Evolutionary conservation across 306 rosid genomes (phyloP).

Genomic region (Lagenaria siceraria): DNA sequence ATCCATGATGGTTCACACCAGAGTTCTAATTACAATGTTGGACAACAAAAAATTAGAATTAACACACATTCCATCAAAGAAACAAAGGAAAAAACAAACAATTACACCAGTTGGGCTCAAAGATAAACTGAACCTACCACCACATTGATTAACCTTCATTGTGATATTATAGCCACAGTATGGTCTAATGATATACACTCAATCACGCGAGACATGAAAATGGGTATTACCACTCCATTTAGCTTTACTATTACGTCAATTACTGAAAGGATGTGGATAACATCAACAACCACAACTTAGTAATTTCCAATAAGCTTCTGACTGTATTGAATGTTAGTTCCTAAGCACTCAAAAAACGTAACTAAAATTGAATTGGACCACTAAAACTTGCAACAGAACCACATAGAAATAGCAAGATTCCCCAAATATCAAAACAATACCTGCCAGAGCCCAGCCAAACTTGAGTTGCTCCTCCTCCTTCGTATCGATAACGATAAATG

Average conservation of each 20-base stretch:
- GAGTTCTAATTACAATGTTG: not conserved
- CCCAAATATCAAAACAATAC: constrained; percentile 22
- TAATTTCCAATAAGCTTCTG: not conserved
- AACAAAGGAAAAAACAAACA: not conserved
- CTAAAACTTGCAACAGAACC: not conserved
- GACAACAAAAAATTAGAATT: not conserved
- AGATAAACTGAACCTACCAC: not conserved
- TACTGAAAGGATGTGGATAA: not conserved
- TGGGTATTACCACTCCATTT: not conserved
- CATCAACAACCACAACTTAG: not conserved
- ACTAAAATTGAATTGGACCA: not conserved
- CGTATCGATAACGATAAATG: constrained; percentile 79
- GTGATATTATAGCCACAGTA: not conserved
- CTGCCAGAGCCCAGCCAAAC: constrained; percentile 97
- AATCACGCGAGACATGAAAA: not conserved
- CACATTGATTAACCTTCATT: not conserved
- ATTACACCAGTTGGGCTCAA: not conserved
- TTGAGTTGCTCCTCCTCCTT: constrained; percentile 97
- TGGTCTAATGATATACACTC: not conserved
- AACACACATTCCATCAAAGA: not conserved
- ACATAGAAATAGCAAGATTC: not conserved
- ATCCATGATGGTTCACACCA: too few relatives aligned
- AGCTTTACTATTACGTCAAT: not conserved
- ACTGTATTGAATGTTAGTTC: not conserved
- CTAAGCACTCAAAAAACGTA: not conserved